Evolutionary conservation across 306 rosid species (phyloP).

Genomic region (Begonia masoniana): DNA sequence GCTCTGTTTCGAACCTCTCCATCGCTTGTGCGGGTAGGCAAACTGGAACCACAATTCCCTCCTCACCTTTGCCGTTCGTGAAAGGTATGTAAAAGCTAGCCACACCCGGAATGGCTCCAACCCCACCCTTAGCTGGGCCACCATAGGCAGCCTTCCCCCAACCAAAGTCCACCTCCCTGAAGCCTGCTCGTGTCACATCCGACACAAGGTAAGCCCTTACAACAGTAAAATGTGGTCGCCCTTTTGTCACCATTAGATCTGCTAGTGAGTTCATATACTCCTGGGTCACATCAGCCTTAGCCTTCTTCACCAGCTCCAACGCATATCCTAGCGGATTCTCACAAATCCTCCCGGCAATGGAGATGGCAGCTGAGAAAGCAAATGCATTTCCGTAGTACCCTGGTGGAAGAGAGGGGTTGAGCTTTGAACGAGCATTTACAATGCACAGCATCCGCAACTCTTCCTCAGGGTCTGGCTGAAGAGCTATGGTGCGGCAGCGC

Average conservation of each 20-base stretch:
- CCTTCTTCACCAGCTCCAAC: conserved; percentile 12
- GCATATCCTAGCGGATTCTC: conserved; percentile 13
- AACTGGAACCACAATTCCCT: conserved; percentile 16
- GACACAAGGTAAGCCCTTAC: conserved; percentile 14
- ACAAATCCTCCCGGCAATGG: background rate
- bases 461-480: conserved; percentile 1
- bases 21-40: conserved; percentile 22
- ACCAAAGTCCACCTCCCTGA: conserved; percentile 21
- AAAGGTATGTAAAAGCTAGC: background rate
- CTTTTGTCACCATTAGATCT: conserved; percentile 18
- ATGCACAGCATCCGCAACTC: background rate
- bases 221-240: conserved; percentile 3
- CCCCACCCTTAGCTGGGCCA: conserved; percentile 17
- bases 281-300: conserved; percentile 9
- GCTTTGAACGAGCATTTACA: conserved; percentile 4
- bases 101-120: background rate
- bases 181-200: background rate
- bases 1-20: conserved; percentile 23
- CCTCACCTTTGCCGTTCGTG: conserved; percentile 16
- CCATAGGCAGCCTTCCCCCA: conserved; percentile 28
- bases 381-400: conserved; percentile 23
- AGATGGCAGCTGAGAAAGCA: conserved; percentile 3
- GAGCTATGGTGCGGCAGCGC: conserved; percentile 12
- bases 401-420: conserved; percentile 22
- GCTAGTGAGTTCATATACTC: conserved; percentile 35